A percentile compares a stretch with the other conserved stretches of the same genome.
phyloP scores from a whole-genome alignment of 306 rosid species.

The Castanospermum australe region DNA sequence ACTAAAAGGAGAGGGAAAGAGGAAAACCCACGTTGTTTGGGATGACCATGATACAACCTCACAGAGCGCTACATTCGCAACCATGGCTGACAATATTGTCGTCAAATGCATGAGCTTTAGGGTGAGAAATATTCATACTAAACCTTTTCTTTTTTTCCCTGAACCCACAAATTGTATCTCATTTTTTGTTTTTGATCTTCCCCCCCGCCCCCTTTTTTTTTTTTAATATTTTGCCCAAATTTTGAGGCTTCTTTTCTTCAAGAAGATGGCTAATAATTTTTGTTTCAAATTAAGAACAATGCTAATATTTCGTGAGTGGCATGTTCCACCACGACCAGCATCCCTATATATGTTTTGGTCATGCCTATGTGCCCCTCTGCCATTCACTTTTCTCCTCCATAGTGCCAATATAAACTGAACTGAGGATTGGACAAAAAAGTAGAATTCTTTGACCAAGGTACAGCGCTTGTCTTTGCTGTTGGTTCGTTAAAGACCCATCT shows the following conservation, averaged over 20 bases:
- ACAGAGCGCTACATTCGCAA: conserved; percentile 64
- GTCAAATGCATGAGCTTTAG: conserved; percentile 58
- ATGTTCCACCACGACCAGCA: background rate
- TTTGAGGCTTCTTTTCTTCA: background rate
- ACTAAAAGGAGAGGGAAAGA: conserved; percentile 56
- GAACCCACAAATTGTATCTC: background rate
- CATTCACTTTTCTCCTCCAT: background rate
- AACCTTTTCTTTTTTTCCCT: background rate
- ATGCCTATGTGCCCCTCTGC: background rate
- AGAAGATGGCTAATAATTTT: too few relatives aligned
- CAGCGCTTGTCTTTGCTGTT: background rate
- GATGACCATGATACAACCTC: conserved; percentile 47
- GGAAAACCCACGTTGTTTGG: conserved; percentile 61
- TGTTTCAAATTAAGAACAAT: background rate
- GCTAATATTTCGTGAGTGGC: background rate
- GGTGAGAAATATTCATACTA: conserved; percentile 37
- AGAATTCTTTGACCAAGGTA: background rate
- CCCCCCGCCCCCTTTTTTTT: background rate
- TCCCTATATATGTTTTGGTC: background rate
- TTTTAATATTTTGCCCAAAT: background rate
- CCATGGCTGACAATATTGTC: conserved; percentile 51
- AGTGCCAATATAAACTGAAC: background rate
- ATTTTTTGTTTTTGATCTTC: too few relatives aligned
- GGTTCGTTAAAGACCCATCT: background rate
- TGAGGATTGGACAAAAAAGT: too few relatives aligned